A percentile compares a stretch with the other conserved stretches of the same genome.
Evolutionary conservation across 257 asterid species (phyloP).

Genomic region (Parsonsia alboflavescens): DNA sequence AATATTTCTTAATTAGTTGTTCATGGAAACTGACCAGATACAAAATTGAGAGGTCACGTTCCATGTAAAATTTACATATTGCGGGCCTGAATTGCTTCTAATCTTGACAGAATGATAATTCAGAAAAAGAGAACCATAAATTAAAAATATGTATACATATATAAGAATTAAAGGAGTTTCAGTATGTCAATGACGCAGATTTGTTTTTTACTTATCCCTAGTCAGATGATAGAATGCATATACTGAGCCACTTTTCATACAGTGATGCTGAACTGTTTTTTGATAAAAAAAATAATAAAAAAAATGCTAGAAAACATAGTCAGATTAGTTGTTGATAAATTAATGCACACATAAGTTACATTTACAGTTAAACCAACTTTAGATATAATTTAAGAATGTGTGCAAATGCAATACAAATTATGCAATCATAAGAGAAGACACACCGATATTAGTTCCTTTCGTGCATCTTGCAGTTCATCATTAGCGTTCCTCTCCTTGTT

Average conservation of each 20-base stretch:
- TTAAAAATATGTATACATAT: background rate
- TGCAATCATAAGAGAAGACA: conserved; percentile 12
- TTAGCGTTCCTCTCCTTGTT: conserved; percentile 65
- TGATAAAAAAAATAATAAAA: no score
- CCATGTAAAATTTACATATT: background rate
- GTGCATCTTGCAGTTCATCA: conserved; percentile 85
- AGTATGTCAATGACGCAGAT: no score
- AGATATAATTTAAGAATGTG: no score
- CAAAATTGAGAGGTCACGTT: background rate
- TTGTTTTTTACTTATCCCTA: no score
- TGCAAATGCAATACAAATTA: no score
- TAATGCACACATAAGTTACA: no score
- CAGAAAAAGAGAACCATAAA: background rate
- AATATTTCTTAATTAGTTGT: background rate
- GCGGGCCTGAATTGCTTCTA: background rate
- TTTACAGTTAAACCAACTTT: no score
- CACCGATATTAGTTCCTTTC: conserved; percentile 77
- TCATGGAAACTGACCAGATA: background rate
- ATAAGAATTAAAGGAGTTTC: background rate
- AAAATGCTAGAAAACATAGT: no score
- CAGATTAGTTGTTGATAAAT: no score
- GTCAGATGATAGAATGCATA: no score
- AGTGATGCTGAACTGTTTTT: no score
- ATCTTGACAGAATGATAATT: background rate
- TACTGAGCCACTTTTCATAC: no score